Percentiles rank a stretch among this genome's conserved stretches.
phyloP scores from a whole-genome alignment of 2,329 filamentous ascomycete genomes.

The Cladophialophora psammophila region DNA sequence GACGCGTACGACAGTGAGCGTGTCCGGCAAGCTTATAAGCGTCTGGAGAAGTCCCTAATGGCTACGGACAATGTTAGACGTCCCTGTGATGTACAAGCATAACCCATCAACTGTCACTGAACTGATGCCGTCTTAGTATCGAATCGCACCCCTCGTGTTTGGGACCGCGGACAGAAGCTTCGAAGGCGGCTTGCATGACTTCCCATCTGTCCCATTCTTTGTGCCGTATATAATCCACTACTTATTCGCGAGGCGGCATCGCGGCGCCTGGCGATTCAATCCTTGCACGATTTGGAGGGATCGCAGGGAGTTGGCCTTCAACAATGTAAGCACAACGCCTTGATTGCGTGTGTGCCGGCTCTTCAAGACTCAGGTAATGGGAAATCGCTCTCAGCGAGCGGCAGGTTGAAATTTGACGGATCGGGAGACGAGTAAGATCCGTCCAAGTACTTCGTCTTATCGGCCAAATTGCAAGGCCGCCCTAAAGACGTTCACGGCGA shows the following conservation, averaged over 20 bases:
- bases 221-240: constrained; percentile 48
- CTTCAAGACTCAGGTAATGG: too few species aligned
- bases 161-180: constrained; percentile 45
- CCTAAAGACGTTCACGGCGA: too few species aligned
- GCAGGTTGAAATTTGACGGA: too few species aligned
- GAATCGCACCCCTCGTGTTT: constrained; percentile 47
- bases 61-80: constrained; percentile 39
- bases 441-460: too few species aligned
- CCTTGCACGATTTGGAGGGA: constrained; percentile 46
- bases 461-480: too few species aligned
- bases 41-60: constrained; percentile 39
- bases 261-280: constrained; percentile 48
- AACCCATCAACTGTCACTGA: background rate
- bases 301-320: constrained; percentile 19
- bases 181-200: constrained; percentile 45
- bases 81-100: background rate
- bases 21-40: constrained; percentile 21
- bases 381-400: too few species aligned
- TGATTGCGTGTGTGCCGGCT: too few species aligned
- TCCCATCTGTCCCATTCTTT: constrained; percentile 47
- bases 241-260: constrained; percentile 43
- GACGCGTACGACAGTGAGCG: constrained; percentile 20
- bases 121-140: constrained; percentile 40
- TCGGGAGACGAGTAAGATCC: too few species aligned
- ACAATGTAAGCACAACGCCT: too few species aligned